Evolutionary conservation across 192 early-diverging fungal species (phyloP).

Genomic region (Coemansia biformis): DNA sequence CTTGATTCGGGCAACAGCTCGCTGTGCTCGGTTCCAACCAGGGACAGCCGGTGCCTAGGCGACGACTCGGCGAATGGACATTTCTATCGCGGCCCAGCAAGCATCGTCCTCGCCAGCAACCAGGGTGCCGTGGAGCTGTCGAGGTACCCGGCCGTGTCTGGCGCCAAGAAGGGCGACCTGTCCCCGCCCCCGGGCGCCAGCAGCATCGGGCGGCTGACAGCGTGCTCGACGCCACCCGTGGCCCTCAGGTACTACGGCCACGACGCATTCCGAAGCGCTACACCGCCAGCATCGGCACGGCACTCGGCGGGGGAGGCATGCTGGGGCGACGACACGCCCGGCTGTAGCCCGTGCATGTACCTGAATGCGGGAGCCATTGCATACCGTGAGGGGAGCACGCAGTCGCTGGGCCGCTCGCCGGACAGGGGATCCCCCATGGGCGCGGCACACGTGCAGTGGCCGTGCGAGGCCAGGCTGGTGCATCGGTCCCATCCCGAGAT

Average conservation of each 20-base stretch:
- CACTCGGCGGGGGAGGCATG: conserved; percentile 1
- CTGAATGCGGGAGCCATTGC: conserved; percentile 10
- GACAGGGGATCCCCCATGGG: background rate
- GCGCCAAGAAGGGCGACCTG: background rate
- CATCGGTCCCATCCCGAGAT: conserved; percentile 37
- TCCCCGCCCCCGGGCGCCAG: background rate
- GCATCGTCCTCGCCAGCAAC: conserved; percentile 6
- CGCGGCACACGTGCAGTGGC: background rate
- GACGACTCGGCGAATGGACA: too few relatives aligned
- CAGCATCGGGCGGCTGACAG: conserved; percentile 1
- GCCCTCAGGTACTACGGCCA: conserved; percentile 17
- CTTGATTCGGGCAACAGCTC: conserved; percentile 27
- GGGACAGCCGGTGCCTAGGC: too few relatives aligned
- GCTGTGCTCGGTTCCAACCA: conserved; percentile 1
- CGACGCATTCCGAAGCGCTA: conserved; percentile 13
- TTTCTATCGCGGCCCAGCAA: background rate
- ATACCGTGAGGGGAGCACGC: conserved; percentile 25
- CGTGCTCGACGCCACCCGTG: conserved; percentile 22
- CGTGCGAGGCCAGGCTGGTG: conserved; percentile 11
- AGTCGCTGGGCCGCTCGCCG: conserved; percentile 21
- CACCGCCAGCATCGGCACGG: conserved; percentile 8
- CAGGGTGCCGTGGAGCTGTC: conserved; percentile 3
- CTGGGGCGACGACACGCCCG: conserved; percentile 15
- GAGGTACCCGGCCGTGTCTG: background rate
- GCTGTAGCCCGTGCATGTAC: background rate